Evolutionary conservation across 1,139 yeast species (phyloP).

Genomic region (Suhomyces maxii): DNA sequence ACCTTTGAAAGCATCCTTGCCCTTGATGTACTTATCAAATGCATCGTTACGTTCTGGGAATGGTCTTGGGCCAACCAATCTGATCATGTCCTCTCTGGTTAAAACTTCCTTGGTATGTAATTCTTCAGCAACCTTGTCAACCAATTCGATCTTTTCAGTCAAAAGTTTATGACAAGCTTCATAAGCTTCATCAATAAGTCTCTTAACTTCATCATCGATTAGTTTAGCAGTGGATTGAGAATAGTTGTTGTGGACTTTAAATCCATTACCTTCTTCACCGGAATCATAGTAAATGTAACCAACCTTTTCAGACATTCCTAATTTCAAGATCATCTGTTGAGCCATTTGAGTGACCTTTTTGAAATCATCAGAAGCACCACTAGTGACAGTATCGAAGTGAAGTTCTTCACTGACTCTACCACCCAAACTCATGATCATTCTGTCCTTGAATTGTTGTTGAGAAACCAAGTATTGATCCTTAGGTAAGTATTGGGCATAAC

Average conservation of each 20-base stretch:
- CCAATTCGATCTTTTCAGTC: conserved; percentile 58
- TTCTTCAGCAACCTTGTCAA: conserved; percentile 69
- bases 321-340: conserved; percentile 69
- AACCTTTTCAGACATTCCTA: conserved; percentile 73
- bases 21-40: conserved; percentile 70
- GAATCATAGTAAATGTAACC: conserved; percentile 58
- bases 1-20: conserved; percentile 31
- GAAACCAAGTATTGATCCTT: conserved; percentile 70
- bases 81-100: conserved; percentile 80
- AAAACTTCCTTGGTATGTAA: conserved; percentile 67
- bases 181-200: conserved; percentile 56
- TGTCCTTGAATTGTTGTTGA: conserved; percentile 64
- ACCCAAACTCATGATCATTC: conserved; percentile 81
- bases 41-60: conserved; percentile 79
- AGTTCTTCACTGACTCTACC: conserved; percentile 80
- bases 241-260: conserved; percentile 65
- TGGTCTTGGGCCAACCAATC: conserved; percentile 71
- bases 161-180: conserved; percentile 55
- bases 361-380: conserved; percentile 82
- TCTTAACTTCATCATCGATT: conserved; percentile 66
- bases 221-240: conserved; percentile 67
- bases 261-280: conserved; percentile 45
- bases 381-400: conserved; percentile 74
- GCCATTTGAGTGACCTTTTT: conserved; percentile 79
- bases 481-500: conserved; percentile 81